These are phyloP conservation scores for Ehretia macrophylla DNA, from an alignment of 257 asterid species.

Conservation along the genomic window DNA sequence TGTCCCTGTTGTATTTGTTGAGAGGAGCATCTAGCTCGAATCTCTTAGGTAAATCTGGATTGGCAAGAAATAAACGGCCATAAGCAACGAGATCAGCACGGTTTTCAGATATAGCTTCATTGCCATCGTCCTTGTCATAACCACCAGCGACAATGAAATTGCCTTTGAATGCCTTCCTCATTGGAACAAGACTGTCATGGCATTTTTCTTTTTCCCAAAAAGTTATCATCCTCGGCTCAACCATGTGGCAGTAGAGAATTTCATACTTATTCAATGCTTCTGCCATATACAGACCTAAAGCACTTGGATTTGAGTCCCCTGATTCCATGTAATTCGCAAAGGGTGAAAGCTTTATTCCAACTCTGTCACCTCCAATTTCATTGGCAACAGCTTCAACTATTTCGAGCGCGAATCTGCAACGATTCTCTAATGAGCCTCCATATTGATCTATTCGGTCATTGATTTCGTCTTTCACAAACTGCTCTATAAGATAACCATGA, in stretches of 20 bases:
- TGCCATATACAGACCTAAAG: conserved; percentile 55
- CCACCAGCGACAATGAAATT: conserved; percentile 71
- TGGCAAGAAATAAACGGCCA: conserved; percentile 61
- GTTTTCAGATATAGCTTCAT: conserved; percentile 44
- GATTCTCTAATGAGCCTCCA: conserved; percentile 63
- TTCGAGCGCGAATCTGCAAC: conserved; percentile 61
- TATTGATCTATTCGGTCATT: conserved; percentile 64
- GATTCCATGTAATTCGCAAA: conserved; percentile 35
- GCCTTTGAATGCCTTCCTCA: conserved; percentile 58
- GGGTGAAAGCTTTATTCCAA: conserved; percentile 68
- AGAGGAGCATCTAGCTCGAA: conserved; percentile 55
- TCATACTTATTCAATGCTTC: conserved; percentile 39
- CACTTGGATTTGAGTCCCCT: conserved; percentile 51
- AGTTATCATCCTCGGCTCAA: conserved; percentile 54
- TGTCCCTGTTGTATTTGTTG: conserved; percentile 45
- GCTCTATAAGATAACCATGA: conserved; percentile 62
- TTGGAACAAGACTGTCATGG: conserved; percentile 38
- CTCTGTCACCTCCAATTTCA: conserved; percentile 47
- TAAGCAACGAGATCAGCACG: conserved; percentile 56
- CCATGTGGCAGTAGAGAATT: conserved; percentile 61
- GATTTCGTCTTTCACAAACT: conserved; percentile 59
- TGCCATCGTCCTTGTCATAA: conserved; percentile 54
- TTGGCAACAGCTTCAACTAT: conserved; percentile 19
- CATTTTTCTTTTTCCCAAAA: conserved; percentile 20
- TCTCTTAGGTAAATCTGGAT: conserved; percentile 60